A percentile compares a stretch with the other conserved stretches of the same genome.
phyloP scores from a whole-genome alignment of 176 grass and related monocot genomes.

The Avena eriantha region DNA sequence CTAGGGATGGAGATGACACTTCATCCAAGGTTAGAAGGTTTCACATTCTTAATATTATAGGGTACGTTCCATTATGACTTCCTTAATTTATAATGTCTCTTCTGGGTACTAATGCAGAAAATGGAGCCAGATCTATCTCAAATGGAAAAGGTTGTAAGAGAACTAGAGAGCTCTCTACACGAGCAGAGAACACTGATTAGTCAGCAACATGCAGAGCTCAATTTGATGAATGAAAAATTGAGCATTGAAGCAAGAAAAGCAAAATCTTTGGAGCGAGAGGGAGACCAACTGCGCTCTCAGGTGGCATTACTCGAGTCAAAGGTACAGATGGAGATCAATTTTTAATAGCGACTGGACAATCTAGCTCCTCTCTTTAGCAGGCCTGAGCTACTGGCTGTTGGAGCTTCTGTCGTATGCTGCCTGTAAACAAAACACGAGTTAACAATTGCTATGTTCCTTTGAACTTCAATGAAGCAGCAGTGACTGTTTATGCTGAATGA shows the following conservation, averaged over 20 bases:
- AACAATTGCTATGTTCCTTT: slow-evolving; percentile 6
- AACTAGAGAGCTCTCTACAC: slow-evolving; percentile 66
- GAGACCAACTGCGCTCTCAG: slow-evolving; percentile 83
- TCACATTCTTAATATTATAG: slow-evolving; percentile 26
- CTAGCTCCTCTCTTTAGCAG: slow-evolving; percentile 28
- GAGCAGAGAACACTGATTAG: slow-evolving; percentile 75
- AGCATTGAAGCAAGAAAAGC: slow-evolving; percentile 75
- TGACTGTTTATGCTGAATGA: slow-evolving; percentile 12
- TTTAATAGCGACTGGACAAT: slow-evolving; percentile 19
- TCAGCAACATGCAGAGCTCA: slow-evolving; percentile 71
- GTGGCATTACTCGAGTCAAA: slow-evolving; percentile 92
- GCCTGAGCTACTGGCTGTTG: not conserved
- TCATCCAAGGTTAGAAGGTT: slow-evolving; percentile 57
- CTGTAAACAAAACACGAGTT: slow-evolving; percentile 12
- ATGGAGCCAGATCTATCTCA: slow-evolving; percentile 61
- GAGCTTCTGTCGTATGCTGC: not conserved
- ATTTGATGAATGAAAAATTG: slow-evolving; percentile 78
- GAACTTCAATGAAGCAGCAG: slow-evolving; percentile 30
- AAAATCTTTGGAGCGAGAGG: slow-evolving; percentile 93
- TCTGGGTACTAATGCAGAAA: slow-evolving; percentile 51
- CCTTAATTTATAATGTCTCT: slow-evolving; percentile 17
- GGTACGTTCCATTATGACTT: slow-evolving; percentile 22
- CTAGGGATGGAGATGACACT: slow-evolving; percentile 47
- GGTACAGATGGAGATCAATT: slow-evolving; percentile 49
- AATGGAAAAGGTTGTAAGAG: slow-evolving; percentile 73